Percentiles rank a stretch among this genome's conserved stretches.
Evolutionary conservation across 352 stramenopile species (phyloP).

Genomic region (Aphanomyces cochlioides): DNA sequence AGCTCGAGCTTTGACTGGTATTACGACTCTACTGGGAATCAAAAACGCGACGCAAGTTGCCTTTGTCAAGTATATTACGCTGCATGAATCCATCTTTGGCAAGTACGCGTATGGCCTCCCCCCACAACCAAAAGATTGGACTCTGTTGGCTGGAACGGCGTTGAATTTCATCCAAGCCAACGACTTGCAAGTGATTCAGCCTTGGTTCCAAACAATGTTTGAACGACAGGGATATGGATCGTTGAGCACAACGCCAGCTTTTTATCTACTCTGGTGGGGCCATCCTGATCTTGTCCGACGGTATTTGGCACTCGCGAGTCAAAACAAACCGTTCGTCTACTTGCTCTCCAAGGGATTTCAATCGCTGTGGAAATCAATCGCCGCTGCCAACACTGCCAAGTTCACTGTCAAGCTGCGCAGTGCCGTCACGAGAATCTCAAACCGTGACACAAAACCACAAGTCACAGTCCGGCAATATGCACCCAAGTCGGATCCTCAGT

Average conservation of each 20-base stretch:
- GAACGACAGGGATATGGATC: background rate
- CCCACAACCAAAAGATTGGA: background rate
- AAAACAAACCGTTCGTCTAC: background rate
- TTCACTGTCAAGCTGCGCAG: background rate
- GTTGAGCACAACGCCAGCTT: background rate
- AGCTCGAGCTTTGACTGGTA: background rate
- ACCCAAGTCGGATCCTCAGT: no score
- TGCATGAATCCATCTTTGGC: background rate
- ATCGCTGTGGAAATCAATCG: background rate
- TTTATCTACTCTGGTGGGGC: conserved; percentile 5
- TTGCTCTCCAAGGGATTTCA: conserved; percentile 4
- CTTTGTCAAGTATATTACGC: background rate
- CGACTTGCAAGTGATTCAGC: background rate
- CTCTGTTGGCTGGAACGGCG: background rate
- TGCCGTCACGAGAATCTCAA: no score
- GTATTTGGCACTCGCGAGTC: background rate
- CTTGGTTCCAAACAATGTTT: background rate
- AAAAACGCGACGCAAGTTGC: background rate
- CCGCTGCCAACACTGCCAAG: background rate
- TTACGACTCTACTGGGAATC: background rate
- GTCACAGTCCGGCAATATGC: no score
- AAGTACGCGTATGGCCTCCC: background rate
- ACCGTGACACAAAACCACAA: no score
- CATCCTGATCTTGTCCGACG: background rate
- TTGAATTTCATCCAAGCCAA: background rate